These are phyloP conservation scores for Linnemannia hyalina DNA, from an alignment of 192 early-diverging fungal species.

Conservation along the genomic window DNA sequence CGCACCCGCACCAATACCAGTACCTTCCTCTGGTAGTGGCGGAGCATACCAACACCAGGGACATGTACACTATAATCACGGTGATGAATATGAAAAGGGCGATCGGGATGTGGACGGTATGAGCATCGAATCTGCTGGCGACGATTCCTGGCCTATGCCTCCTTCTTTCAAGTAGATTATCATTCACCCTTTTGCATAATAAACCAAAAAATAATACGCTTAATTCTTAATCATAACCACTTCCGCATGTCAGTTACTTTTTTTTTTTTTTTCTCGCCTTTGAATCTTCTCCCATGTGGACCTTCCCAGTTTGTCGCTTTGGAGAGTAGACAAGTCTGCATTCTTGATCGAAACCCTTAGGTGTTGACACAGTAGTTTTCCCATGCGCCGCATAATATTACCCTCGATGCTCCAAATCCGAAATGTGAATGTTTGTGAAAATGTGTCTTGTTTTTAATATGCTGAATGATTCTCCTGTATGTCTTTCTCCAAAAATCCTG, in stretches of 20 bases:
- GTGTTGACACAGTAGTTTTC: no score
- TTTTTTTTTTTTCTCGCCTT: no score
- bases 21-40: not conserved
- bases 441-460: not conserved
- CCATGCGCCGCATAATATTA: no score
- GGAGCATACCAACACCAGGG: constrained; percentile 1
- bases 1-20: not conserved
- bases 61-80: not conserved
- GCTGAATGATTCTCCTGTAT: not conserved
- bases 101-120: constrained; percentile 19
- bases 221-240: no score
- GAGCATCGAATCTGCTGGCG: constrained; percentile 24
- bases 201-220: no score
- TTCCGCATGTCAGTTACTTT: no score
- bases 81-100: not conserved
- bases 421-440: not conserved
- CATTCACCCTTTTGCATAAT: not conserved
- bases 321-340: no score
- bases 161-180: constrained; percentile 27
- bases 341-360: no score
- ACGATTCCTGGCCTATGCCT: constrained; percentile 37
- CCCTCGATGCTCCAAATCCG: no score
- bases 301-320: no score
- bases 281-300: no score
- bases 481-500: not conserved